Evolutionary conservation across 176 grass and related monocot genomes (phyloP).

Genomic region (Calamus simplicifolius): DNA sequence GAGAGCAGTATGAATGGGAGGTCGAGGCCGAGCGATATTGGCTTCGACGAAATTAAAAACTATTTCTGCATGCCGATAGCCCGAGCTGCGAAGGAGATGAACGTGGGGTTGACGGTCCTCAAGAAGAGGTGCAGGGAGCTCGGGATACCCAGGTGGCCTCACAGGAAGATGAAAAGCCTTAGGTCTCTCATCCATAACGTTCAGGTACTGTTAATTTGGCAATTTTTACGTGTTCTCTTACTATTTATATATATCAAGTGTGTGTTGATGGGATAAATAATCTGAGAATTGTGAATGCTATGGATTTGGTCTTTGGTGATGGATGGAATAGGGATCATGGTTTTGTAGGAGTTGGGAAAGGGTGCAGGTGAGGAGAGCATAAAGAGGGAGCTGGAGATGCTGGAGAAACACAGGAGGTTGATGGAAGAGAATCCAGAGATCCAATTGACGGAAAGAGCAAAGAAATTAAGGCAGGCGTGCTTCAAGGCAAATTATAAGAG

Average conservation of each 20-base stretch:
- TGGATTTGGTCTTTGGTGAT: background rate
- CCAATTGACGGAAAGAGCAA: conserved; percentile 50
- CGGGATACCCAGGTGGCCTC: conserved; percentile 67
- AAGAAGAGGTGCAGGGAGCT: conserved; percentile 92
- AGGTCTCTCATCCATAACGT: conserved; percentile 63
- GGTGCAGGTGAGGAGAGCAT: conserved; percentile 20
- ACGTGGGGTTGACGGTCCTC: conserved; percentile 81
- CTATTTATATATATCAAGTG: too few species aligned
- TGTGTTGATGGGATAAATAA: background rate
- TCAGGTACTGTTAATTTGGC: conserved; percentile 26
- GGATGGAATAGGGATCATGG: background rate
- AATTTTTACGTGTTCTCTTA: background rate
- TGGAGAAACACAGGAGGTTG: conserved; percentile 31
- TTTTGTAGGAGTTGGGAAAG: conserved; percentile 57
- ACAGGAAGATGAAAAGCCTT: conserved; percentile 95
- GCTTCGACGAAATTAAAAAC: conserved; percentile 44
- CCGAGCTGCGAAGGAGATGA: conserved; percentile 68
- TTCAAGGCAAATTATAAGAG: conserved; percentile 85
- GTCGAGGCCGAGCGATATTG: conserved; percentile 40
- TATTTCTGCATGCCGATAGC: conserved; percentile 91
- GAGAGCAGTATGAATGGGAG: conserved; percentile 3
- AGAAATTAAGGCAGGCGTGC: conserved; percentile 79
- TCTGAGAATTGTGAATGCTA: background rate
- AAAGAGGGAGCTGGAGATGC: conserved; percentile 32
- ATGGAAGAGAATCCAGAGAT: conserved; percentile 75